A percentile compares a stretch with the other conserved stretches of the same genome.
These are phyloP conservation scores for Suillus ampliporus DNA, from an alignment of 768 basidiomycete genomes.

Conservation along the genomic window DNA sequence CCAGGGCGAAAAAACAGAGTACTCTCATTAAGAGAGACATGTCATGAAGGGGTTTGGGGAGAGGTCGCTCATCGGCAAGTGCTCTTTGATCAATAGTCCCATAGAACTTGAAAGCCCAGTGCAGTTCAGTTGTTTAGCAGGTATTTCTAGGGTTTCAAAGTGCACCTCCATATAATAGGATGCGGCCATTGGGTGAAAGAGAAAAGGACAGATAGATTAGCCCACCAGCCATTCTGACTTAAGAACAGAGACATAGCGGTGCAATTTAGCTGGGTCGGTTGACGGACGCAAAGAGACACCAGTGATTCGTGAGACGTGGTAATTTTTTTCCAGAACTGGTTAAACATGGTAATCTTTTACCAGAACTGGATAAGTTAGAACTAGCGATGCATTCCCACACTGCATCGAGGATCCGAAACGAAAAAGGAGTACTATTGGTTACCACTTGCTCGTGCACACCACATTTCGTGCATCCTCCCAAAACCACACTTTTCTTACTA, in stretches of 20 bases:
- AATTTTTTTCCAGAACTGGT: too few species aligned
- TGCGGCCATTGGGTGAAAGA: neutral
- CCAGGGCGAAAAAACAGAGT: neutral
- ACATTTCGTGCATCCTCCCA: too few species aligned
- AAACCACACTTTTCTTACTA: too few species aligned
- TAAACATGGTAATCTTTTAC: too few species aligned
- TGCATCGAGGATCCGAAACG: constrained; percentile 81
- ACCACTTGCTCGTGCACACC: too few species aligned
- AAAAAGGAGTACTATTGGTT: too few species aligned
- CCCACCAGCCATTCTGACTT: neutral
- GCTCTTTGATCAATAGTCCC: neutral
- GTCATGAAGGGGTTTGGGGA: neutral
- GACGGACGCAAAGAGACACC: too few species aligned
- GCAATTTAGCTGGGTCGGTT: too few species aligned
- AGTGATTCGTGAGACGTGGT: too few species aligned
- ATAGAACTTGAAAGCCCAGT: neutral
- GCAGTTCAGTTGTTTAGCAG: neutral
- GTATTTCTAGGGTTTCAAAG: neutral
- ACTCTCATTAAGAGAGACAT: neutral
- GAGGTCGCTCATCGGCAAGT: neutral
- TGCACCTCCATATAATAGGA: neutral
- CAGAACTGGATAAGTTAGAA: too few species aligned
- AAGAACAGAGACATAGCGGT: too few species aligned
- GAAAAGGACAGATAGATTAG: neutral
- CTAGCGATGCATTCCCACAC: too few species aligned